Base-by-base conservation (phyloP, 108 stramenopile genomes). In the Pseudonitzschia delicatissima region DNA sequence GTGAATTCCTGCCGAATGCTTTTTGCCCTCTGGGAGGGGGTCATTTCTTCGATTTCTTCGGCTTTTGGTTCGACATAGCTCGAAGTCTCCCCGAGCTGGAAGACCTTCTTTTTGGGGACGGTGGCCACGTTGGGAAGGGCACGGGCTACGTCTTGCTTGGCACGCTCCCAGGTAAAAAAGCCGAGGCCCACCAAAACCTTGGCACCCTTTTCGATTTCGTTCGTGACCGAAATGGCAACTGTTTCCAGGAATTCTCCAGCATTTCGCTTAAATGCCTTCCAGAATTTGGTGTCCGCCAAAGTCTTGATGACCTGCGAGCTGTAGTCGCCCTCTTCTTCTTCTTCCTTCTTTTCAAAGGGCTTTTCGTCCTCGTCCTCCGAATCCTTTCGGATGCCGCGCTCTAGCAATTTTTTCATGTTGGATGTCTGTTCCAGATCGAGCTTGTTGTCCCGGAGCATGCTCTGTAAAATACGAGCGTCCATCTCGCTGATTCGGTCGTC, bases 401-500 rank as follows among this genome's bases (percentile, higher is more conserved):
- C 82, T 55, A 93, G 71, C 45, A 93, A 66, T 32, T 75, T 71
- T 44, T 77, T 78, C 51, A 90, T 77, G 58, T 82, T 76, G 39
- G 77, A 77, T 64, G 85, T 85, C 50, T 85, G 78, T 45, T 73
- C 58, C 17, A 87, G 45, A 76, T 90, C 78, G 17, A 93, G 74
- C 60, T 86, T 89, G 31, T 78, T 73, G 26, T 82, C 84, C 28
- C 69, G 73, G 39, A 93, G 62, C 71, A 93, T 87, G 4, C 75
- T 76, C 72, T 83, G 81, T 7, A 93, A 62, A 1, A 93, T 87
- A 48, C 92, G 81, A 20, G 92, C 85, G 65, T 93, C 92, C 31
- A 88, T 40, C 32, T 84, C 83, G 20, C 69, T 68, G 40, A 84
- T 36, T 23, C 45, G 57, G 13, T 77, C 73, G 26, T 75, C 74